Conservation (phyloP, 352 stramenopile species). For the Globisporangium uncinulatum region DNA sequence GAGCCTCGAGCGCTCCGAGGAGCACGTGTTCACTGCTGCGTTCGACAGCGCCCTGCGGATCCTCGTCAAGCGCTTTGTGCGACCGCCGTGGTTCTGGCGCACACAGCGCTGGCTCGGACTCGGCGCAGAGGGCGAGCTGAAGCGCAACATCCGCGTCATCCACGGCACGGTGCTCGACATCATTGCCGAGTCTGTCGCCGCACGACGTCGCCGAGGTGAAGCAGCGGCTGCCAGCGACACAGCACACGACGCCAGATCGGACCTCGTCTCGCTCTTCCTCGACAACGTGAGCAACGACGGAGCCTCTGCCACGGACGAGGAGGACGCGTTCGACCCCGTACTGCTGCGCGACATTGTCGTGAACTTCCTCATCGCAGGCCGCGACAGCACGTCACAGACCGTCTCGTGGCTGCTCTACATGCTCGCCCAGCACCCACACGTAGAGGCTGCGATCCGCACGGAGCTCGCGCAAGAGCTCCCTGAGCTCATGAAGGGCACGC, state of each 20-base stretch:
- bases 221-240: neutral
- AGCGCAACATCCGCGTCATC: slow-evolving; percentile 25
- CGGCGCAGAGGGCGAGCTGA: slow-evolving; percentile 26
- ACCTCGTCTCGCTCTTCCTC: slow-evolving; percentile 48
- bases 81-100: slow-evolving; percentile 36
- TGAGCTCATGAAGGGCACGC: neutral
- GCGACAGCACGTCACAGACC: slow-evolving; percentile 36
- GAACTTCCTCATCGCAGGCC: slow-evolving; percentile 40
- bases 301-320: neutral
- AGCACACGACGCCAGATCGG: slow-evolving; percentile 2
- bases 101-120: slow-evolving; percentile 28
- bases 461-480: slow-evolving; percentile 17
- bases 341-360: slow-evolving; percentile 42
- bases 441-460: slow-evolving; percentile 19
- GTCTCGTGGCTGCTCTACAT: slow-evolving; percentile 43
- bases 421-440: slow-evolving; percentile 28
- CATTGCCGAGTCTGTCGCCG: slow-evolving; percentile 22
- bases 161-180: slow-evolving; percentile 32
- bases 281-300: slow-evolving; percentile 15
- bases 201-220: neutral
- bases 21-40: slow-evolving; percentile 42
- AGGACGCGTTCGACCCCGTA: slow-evolving; percentile 4
- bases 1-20: slow-evolving; percentile 18
- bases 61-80: slow-evolving; percentile 29
- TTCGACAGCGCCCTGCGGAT: slow-evolving; percentile 38